Conservation (phyloP, 176 grass and related monocot genomes). For the Bothriochloa decipiens region DNA sequence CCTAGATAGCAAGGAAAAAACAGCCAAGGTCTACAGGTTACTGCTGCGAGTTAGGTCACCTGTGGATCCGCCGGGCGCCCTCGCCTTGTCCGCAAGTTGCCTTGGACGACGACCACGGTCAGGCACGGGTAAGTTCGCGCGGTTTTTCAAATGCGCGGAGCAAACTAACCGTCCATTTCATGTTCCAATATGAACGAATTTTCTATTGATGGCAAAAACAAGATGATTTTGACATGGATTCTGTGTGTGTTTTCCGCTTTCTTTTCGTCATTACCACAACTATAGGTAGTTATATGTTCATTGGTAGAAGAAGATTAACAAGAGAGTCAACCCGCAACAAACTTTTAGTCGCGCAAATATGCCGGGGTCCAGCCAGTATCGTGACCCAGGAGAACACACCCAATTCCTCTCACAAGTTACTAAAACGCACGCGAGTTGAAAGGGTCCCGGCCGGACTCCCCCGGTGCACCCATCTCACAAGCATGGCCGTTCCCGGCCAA, state of each 20-base stretch:
- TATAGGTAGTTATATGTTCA: neutral
- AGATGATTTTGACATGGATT: no score
- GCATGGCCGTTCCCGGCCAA: constrained; percentile 29
- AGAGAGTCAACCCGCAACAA: constrained; percentile 9
- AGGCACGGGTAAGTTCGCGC: no score
- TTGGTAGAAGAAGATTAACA: neutral
- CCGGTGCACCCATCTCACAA: constrained; percentile 28
- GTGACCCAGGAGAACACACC: neutral
- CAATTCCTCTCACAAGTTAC: neutral
- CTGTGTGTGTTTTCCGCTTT: no score
- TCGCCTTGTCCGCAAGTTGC: no score
- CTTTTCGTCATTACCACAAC: no score
- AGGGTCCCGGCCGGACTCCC: neutral
- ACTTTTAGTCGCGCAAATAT: neutral
- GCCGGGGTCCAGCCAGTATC: neutral
- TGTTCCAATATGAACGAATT: no score
- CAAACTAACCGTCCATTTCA: no score
- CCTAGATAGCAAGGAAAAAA: neutral
- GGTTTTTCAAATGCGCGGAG: no score
- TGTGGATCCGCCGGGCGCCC: constrained; percentile 7
- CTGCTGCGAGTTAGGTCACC: constrained; percentile 34
- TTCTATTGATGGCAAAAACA: no score
- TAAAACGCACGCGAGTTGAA: constrained; percentile 11
- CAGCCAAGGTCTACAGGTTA: neutral
- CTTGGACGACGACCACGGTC: constrained; percentile 12